Evolutionary conservation across 73 alveolate genomes (phyloP), one percentile per base, ranked within the genome.

Genomic region (Paramecium pentaurelia): DNA sequence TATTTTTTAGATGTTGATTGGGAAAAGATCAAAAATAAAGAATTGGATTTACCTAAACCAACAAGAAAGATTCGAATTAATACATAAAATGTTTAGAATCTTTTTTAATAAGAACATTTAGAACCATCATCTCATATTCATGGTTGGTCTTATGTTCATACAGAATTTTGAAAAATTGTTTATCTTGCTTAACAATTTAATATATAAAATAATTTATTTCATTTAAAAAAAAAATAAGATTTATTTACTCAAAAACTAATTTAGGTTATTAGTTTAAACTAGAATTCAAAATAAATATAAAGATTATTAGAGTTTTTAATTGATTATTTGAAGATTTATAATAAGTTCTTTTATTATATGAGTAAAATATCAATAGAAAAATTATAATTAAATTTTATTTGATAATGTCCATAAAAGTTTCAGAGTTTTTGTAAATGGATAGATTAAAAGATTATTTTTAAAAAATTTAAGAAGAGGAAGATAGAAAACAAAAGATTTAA

Each of bases 21-120:
- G 88, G 32, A 75, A 2, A 36, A 88, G 44, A 98, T 96, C 5
- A 22, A 86, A 36, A 87, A 58, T 70, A 60, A 86, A 64, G 77
- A 87, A 42, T 64, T 87, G 75, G 51, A 60, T 10, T 59, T 87
- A 7, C 93, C 93, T 32, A 59, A 58, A 20, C 93, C 93, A 10
- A 59, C 71, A 12, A 64, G 89, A 87, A 87, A 87, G 83, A 87
- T 87, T n/a, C 40, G 77, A 7, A 87, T 87, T 38, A 68, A 58
- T 37, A 87, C 77, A 1, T n/a, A 87, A 34, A 22, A 30, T 59
- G 89, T 14, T 64, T 36, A 60, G n/a, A 68, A 87, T 40, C 73
- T 87, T 28, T 87, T 64, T 40, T 28, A 64, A n/a, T 8, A 12
- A 28, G 47, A 64, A 64, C 51, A 64, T 64, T 32, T 28, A 64